Conservation (phyloP, 306 rosid genomes). For the Quercus aquifolioides region DNA sequence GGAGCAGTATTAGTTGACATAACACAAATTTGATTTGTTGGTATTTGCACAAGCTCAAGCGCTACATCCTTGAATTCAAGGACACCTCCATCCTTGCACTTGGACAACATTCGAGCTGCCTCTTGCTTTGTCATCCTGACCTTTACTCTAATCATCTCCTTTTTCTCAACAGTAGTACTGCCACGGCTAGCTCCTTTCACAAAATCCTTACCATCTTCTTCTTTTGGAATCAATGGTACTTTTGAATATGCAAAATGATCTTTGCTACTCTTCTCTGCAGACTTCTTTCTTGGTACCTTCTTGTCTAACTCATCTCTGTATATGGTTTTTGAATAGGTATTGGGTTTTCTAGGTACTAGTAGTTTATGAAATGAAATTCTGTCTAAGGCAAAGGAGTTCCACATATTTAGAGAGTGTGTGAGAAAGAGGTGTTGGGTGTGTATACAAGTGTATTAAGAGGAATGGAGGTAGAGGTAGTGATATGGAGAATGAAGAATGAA, state of each 20-base stretch:
- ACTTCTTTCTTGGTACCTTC: conserved; percentile 16
- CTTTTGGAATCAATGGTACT: conserved; percentile 38
- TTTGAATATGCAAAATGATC: conserved; percentile 28
- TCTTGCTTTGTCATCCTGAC: conserved; percentile 71
- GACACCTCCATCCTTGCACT: conserved; percentile 53
- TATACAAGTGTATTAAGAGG: background rate
- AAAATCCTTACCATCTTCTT: background rate
- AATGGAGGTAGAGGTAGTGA: background rate
- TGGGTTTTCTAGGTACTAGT: conserved; percentile 3
- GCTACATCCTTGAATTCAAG: conserved; percentile 56
- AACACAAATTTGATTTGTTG: conserved; percentile 26
- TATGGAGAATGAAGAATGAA: background rate
- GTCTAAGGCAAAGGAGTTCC: conserved; percentile 16
- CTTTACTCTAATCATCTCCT: conserved; percentile 46
- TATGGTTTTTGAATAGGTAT: conserved; percentile 7
- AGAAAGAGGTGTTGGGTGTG: background rate
- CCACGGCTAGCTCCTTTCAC: background rate
- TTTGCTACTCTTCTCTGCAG: conserved; percentile 15
- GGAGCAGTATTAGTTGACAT: background rate
- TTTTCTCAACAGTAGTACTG: background rate
- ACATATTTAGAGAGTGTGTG: conserved; percentile 15
- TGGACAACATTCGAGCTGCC: conserved; percentile 51
- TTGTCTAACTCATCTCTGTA: conserved; percentile 48
- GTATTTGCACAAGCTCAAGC: conserved; percentile 29
- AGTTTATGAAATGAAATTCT: conserved; percentile 8